A percentile compares a stretch with the other conserved stretches of the same genome.
Conservation (phyloP, 306 rosid genomes). For the Chamaecrista fasciculata region DNA sequence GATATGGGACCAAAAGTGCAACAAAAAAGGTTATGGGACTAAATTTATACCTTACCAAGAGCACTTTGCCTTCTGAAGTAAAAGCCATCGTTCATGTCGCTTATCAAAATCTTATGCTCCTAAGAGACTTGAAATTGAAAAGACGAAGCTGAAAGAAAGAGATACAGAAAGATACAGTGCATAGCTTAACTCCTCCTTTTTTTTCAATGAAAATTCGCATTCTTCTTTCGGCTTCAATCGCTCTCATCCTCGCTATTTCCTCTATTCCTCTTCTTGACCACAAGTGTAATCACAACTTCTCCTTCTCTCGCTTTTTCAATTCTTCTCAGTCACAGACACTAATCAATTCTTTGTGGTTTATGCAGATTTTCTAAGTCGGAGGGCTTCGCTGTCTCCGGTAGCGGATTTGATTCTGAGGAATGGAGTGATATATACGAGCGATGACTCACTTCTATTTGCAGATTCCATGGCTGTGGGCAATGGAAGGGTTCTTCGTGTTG, state of each 20-base stretch:
- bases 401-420: slow-evolving; percentile 66
- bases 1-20: no score
- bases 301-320: background rate
- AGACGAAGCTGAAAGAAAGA: background rate
- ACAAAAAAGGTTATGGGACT: no score
- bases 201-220: slow-evolving; percentile 21
- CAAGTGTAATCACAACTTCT: background rate
- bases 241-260: slow-evolving; percentile 38
- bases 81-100: no score
- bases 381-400: slow-evolving; percentile 7
- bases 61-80: no score
- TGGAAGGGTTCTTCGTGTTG: slow-evolving; percentile 68
- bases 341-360: background rate
- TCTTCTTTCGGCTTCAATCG: slow-evolving; percentile 33
- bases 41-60: no score
- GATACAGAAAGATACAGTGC: background rate
- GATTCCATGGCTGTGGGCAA: slow-evolving; percentile 67
- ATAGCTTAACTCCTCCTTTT: background rate
- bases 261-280: slow-evolving; percentile 31
- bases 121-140: background rate
- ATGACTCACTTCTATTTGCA: slow-evolving; percentile 71
- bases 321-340: background rate
- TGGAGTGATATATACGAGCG: slow-evolving; percentile 65
- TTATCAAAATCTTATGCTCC: no score
- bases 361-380: slow-evolving; percentile 35